Evolutionary conservation across 306 rosid genomes (phyloP), one percentile per base, ranked within the genome.

Genomic region (Trifolium repens): DNA sequence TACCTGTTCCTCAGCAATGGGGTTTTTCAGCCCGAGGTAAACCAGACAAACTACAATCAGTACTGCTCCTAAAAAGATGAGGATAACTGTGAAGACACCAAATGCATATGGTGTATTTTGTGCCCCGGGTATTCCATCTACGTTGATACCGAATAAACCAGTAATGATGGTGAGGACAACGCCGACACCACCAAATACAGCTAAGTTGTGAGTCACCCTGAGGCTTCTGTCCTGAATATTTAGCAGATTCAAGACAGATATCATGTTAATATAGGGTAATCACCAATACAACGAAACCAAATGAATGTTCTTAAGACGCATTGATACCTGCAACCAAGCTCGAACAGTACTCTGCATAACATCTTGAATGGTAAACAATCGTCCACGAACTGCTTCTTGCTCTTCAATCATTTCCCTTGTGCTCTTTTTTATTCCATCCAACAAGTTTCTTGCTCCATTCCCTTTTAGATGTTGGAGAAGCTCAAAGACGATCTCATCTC

Each of bases 381-480:
- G 99, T 24, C 88, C 96, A 19, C 97, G 96, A 77, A 88, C 99
- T 77, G 99, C 99, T 89, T 94, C 99, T 87, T 94, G 97, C 86
- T 94, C 99, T 73, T 90, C 99, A 30, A 92, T 89, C 97, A 94
- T 94, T 77, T 89, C 87, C 76, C 99, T 84, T 19, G 93, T 87
- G 75, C 85, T 80, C 82, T 86, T 90, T 84, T 80, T 86, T 24
- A 85, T 73, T 80, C 81, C 84, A 65, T 94, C 96, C 37, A 94
- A 80, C 80, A 92, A 71, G 65, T 27, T 74, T 81, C 83, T 89
- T 32, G 96, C 80, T 17, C 81, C 84, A 63, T 62, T 80, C 77
- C 99, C 99, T 83, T 80, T 89, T 65, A 92, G 63, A 85, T 92
- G 96, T 55, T 89, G 93, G 83, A 90, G 89, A 86, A 94, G 96